Conservation (phyloP, 352 stramenopile genomes). For the Saprolegnia diclina region DNA sequence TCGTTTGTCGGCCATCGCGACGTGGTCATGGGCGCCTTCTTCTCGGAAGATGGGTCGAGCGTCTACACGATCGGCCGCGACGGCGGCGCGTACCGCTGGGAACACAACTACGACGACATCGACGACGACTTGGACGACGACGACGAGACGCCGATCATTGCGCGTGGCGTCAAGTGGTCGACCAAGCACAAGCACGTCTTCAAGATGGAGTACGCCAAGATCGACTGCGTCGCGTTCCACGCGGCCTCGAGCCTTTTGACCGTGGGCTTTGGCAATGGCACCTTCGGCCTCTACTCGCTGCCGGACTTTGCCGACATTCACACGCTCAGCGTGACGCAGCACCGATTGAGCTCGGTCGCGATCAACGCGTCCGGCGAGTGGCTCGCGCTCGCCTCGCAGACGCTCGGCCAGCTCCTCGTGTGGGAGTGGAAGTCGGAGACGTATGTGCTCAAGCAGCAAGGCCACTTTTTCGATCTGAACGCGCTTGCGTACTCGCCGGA, state of each 20-base stretch:
- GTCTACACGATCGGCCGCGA: conserved; percentile 87
- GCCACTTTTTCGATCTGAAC: conserved; percentile 98
- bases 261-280: conserved; percentile 94
- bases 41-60: conserved; percentile 62
- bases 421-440: conserved; percentile 99
- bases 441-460: conserved; percentile 99
- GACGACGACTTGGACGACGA: conserved; percentile 34
- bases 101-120: conserved; percentile 49
- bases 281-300: conserved; percentile 98
- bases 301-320: conserved; percentile 95
- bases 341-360: conserved; percentile 87
- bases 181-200: conserved; percentile 83
- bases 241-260: conserved; percentile 83
- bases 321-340: conserved; percentile 90
- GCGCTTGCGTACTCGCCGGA: conserved; percentile 96
- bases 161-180: conserved; percentile 73
- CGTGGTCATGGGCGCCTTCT: conserved; percentile 81
- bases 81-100: conserved; percentile 83
- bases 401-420: conserved; percentile 98
- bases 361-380: conserved; percentile 97
- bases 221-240: conserved; percentile 88
- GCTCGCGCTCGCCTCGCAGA: conserved; percentile 96
- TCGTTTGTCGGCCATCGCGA: conserved; percentile 87
- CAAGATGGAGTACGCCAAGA: conserved; percentile 87
- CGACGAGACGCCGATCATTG: conserved; percentile 51